Percentiles rank a stretch among this genome's conserved stretches.
phyloP scores from a whole-genome alignment of 2,329 filamentous ascomycete species.

The Chaetomium sp. region DNA sequence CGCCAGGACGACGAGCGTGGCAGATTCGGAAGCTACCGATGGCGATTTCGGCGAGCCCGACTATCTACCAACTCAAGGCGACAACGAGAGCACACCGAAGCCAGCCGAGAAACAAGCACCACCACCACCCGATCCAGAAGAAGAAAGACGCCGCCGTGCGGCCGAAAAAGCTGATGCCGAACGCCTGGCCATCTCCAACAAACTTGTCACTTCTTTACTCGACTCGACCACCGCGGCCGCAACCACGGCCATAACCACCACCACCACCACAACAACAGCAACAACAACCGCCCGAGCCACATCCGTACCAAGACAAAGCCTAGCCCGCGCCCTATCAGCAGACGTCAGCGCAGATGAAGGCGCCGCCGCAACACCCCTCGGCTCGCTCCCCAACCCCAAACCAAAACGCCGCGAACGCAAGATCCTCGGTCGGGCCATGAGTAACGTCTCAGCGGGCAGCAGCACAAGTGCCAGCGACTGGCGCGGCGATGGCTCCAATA shows the following conservation, averaged over 20 bases:
- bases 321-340: too few relatives aligned
- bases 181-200: conserved; percentile 36
- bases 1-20: conserved; percentile 32
- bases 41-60: conserved; percentile 18
- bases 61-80: conserved; percentile 13
- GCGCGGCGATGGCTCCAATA: too few relatives aligned
- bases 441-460: conserved; percentile 49
- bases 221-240: conserved; percentile 24
- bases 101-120: background rate
- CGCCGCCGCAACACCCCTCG: background rate
- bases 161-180: conserved; percentile 27
- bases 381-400: background rate
- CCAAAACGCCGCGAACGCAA: conserved; percentile 35
- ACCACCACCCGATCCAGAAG: background rate
- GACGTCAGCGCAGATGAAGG: background rate
- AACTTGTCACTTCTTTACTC: conserved; percentile 37
- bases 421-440: conserved; percentile 52
- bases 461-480: conserved; percentile 12
- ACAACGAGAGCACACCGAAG: conserved; percentile 7
- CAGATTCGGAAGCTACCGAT: conserved; percentile 37
- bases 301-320: too few relatives aligned
- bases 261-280: background rate
- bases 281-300: conserved; percentile 2
- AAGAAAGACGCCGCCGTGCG: conserved; percentile 7
- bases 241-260: conserved; percentile 11